Evolutionary conservation across 257 asterid species (phyloP).

Genomic region (Sherardia arvensis): DNA sequence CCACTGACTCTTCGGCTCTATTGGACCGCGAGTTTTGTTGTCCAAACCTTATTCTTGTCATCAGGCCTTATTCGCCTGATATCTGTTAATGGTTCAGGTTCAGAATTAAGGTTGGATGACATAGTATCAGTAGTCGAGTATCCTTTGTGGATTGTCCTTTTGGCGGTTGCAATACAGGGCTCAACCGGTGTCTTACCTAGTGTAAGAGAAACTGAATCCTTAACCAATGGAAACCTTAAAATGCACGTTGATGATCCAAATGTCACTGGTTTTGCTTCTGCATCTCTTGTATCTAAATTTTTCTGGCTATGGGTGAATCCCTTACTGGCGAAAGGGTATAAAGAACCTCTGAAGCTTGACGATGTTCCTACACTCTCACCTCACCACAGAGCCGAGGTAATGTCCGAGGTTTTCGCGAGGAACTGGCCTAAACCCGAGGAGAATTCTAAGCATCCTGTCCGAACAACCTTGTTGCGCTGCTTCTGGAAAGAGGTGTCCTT

Average conservation of each 20-base stretch:
- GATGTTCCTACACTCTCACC: constrained; percentile 80
- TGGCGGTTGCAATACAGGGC: constrained; percentile 48
- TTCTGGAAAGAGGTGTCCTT: constrained; percentile 64
- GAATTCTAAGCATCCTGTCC: constrained; percentile 63
- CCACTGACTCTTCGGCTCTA: constrained; percentile 51
- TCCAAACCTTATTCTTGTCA: constrained; percentile 39
- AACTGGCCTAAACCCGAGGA: constrained; percentile 85
- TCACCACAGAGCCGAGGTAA: constrained; percentile 56
- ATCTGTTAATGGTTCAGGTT: constrained; percentile 28
- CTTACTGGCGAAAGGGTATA: constrained; percentile 54
- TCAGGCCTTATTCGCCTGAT: constrained; percentile 39
- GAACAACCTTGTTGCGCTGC: constrained; percentile 54
- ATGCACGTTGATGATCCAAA: constrained; percentile 29
- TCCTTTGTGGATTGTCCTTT: constrained; percentile 36
- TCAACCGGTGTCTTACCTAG: constrained; percentile 42
- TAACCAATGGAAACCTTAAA: constrained; percentile 8
- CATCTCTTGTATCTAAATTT: constrained; percentile 55
- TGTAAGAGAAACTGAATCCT: constrained; percentile 18
- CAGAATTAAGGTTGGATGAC: constrained; percentile 44
- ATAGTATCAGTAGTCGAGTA: constrained; percentile 32
- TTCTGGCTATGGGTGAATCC: constrained; percentile 96
- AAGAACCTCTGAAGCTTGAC: constrained; percentile 50
- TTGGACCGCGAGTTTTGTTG: constrained; percentile 45
- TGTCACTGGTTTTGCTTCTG: constrained; percentile 63
- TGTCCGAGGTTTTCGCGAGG: constrained; percentile 44